phyloP scores from a whole-genome alignment of 2,329 filamentous ascomycete genomes.

The Xylariaceae sp. region DNA sequence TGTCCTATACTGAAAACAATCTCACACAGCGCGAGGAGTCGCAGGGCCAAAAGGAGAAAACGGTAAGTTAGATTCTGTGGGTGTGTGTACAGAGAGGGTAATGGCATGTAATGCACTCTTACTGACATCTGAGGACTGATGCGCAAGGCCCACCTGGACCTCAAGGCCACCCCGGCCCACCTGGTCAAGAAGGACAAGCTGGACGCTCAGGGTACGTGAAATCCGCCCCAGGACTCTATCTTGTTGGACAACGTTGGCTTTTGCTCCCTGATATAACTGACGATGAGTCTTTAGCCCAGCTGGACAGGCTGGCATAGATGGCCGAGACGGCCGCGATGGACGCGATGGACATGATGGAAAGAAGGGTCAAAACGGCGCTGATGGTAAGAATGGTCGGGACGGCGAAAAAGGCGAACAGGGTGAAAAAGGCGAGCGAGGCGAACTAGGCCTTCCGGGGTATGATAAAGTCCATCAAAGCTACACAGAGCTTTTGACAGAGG shows the following conservation, averaged over 20 bases:
- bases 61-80: conserved; percentile 1
- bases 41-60: conserved; percentile 17
- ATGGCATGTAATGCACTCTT: not conserved
- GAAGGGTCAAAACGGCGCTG: not conserved
- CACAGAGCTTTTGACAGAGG: not conserved
- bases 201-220: conserved; percentile 18
- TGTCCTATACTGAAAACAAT: not conserved
- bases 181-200: conserved; percentile 14
- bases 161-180: conserved; percentile 12
- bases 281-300: not conserved
- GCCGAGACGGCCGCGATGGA: conserved; percentile 16
- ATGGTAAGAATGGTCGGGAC: conserved; percentile 3
- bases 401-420: not conserved
- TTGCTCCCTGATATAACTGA: not conserved
- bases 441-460: conserved; percentile 14
- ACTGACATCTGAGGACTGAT: not conserved
- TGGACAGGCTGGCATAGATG: conserved; percentile 16
- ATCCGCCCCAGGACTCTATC: not conserved
- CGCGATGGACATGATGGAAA: conserved; percentile 2
- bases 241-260: not conserved
- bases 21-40: too few relatives aligned
- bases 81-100: not conserved
- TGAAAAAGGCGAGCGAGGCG: not conserved
- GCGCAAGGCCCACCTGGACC: conserved; percentile 14
- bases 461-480: not conserved